A percentile compares a stretch with the other conserved stretches of the same genome.
These are phyloP conservation scores for Paramyrothecium sp. DNA, from an alignment of 2,329 filamentous ascomycete genomes.

Conservation along the genomic window DNA sequence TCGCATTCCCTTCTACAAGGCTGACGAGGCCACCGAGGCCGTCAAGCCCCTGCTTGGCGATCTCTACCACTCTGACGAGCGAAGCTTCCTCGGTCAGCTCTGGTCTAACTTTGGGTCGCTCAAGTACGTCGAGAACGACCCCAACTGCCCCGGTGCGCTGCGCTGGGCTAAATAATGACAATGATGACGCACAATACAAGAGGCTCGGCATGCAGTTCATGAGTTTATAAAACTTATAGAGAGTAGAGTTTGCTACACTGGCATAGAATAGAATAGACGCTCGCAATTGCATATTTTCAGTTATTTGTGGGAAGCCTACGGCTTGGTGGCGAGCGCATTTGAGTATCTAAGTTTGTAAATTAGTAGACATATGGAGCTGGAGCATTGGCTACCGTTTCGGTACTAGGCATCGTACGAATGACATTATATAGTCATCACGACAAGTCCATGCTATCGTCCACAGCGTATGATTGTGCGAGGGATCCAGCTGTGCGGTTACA, in stretches of 20 bases:
- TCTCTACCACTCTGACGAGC: conserved; percentile 67
- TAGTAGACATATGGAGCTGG: too few relatives aligned
- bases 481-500: neutral
- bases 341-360: too few relatives aligned
- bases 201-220: neutral
- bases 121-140: conserved; percentile 26
- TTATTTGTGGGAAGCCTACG: neutral
- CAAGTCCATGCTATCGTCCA: neutral
- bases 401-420: too few relatives aligned
- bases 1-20: conserved; percentile 42
- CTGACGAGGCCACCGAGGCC: conserved; percentile 51
- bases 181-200: neutral
- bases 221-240: neutral
- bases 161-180: conserved; percentile 21
- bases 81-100: conserved; percentile 24
- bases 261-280: neutral
- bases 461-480: neutral
- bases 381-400: too few relatives aligned
- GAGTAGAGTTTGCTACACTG: neutral
- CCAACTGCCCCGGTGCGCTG: conserved; percentile 17
- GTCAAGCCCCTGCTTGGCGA: conserved; percentile 90
- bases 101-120: conserved; percentile 24
- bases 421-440: neutral
- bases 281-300: neutral
- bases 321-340: neutral